Evolutionary conservation across 1,139 yeast species (phyloP).

Genomic region (Geotrichum restrictum): DNA sequence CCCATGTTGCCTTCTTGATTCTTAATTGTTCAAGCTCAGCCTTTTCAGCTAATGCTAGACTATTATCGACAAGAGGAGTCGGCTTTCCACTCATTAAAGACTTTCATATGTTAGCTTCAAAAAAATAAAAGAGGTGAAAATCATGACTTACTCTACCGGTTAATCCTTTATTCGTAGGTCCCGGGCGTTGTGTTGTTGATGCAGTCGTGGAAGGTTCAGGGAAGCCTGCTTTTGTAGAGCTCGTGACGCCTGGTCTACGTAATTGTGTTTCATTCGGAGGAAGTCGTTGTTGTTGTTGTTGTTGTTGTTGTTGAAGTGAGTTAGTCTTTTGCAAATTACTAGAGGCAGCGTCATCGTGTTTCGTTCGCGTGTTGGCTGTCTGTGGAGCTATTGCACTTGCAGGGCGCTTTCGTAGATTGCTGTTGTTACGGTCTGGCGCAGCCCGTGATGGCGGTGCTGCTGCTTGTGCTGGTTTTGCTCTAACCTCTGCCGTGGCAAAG

Average conservation of each 20-base stretch:
- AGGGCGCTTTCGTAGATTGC: neutral
- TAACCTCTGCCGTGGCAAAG: slow-evolving; percentile 45
- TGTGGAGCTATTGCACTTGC: neutral
- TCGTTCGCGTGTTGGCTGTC: neutral
- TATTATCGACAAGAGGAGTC: slow-evolving; percentile 15
- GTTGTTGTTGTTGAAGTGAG: neutral
- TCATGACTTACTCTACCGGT: slow-evolving; percentile 10
- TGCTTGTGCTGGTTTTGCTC: slow-evolving; percentile 17
- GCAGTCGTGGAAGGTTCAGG: slow-evolving; percentile 4
- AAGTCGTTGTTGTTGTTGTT: neutral
- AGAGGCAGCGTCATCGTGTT: neutral
- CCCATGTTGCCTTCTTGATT: slow-evolving; percentile 51
- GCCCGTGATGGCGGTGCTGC: slow-evolving; percentile 22
- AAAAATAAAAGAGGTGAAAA: neutral
- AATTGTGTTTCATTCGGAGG: neutral
- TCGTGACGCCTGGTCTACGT: neutral
- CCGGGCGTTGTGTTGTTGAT: neutral
- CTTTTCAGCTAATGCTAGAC: slow-evolving; percentile 32
- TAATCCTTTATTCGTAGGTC: slow-evolving; percentile 10
- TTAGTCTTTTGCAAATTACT: neutral
- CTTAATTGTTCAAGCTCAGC: slow-evolving; percentile 53
- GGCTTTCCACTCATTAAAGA: slow-evolving; percentile 7
- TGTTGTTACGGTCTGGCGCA: neutral
- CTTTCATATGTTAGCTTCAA: neutral
- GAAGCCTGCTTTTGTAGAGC: neutral